Conservation (phyloP, 1,284 basidiomycete species). For the Ganoderma leucocontextum region DNA sequence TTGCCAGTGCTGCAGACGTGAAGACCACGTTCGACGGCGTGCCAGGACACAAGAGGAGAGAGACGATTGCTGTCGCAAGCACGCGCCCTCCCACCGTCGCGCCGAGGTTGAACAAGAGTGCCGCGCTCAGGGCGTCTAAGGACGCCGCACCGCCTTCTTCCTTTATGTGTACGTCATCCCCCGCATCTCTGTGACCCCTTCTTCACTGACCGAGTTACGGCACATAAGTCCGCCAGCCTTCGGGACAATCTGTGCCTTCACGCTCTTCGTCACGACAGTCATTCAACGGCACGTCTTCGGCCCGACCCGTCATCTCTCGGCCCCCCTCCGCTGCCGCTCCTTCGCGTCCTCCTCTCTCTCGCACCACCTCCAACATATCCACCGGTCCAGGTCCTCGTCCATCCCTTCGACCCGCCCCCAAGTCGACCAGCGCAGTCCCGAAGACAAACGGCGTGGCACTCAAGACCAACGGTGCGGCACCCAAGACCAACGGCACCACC, state of each 20-base stretch:
- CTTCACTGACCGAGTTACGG: background rate
- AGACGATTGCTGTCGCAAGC: constrained; percentile 74
- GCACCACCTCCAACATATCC: constrained; percentile 20
- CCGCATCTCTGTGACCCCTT: background rate
- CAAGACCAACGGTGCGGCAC: constrained; percentile 15
- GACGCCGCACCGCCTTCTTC: constrained; percentile 67
- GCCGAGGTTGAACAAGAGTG: constrained; percentile 76
- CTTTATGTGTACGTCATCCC: constrained; percentile 64
- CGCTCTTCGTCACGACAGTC: constrained; percentile 41
- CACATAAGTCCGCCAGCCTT: constrained; percentile 34
- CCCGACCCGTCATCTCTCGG: constrained; percentile 34
- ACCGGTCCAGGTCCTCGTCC: constrained; percentile 19
- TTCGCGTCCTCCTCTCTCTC: constrained; percentile 44
- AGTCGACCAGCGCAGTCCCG: constrained; percentile 19
- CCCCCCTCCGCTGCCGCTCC: constrained; percentile 39
- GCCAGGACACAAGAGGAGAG: constrained; percentile 82
- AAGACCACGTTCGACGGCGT: constrained; percentile 73
- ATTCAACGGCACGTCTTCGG: constrained; percentile 32
- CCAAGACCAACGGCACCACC: constrained; percentile 29
- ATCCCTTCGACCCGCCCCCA: constrained; percentile 18
- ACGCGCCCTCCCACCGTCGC: constrained; percentile 66
- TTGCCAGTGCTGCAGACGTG: constrained; percentile 28
- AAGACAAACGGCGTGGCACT: constrained; percentile 19
- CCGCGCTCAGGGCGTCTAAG: constrained; percentile 67
- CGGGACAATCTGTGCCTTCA: constrained; percentile 28